Evolutionary conservation across 768 basidiomycete species (phyloP).

Genomic region (Boletales sp.): DNA sequence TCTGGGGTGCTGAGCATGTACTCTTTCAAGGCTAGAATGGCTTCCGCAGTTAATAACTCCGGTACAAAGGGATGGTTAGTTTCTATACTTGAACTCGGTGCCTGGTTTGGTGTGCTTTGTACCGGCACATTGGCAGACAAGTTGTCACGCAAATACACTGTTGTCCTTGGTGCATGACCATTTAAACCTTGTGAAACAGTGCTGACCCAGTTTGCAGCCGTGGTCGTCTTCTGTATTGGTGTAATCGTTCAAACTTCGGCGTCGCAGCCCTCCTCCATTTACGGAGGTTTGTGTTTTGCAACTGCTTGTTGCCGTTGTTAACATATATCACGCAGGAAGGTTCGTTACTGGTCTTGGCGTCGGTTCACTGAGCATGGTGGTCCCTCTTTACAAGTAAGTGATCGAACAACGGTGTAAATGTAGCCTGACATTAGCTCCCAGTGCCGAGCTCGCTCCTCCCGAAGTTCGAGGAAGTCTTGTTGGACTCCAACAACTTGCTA

Average conservation of each 20-base stretch:
- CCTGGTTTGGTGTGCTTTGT: conserved; percentile 71
- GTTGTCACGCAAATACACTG: conserved; percentile 71
- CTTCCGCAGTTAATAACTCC: conserved; percentile 46
- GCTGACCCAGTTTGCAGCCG: conserved; percentile 37
- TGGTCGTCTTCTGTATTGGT: conserved; percentile 61
- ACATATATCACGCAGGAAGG: conserved; percentile 37
- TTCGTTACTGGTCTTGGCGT: conserved; percentile 80
- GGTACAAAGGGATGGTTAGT: conserved; percentile 69
- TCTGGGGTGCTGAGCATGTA: conserved; percentile 66
- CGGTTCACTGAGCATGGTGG: conserved; percentile 78
- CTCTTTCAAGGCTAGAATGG: conserved; percentile 54
- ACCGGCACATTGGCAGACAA: conserved; percentile 73
- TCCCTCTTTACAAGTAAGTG: conserved; percentile 66
- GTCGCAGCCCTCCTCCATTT: conserved; percentile 56
- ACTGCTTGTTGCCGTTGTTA: not conserved
- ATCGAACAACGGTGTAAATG: not conserved
- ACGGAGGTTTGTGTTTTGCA: conserved; percentile 42
- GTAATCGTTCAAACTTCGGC: conserved; percentile 72
- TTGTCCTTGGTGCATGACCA: conserved; percentile 45
- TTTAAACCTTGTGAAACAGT: not conserved
- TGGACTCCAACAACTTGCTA: conserved; percentile 78
- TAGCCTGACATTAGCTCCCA: not conserved
- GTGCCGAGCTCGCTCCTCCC: conserved; percentile 64
- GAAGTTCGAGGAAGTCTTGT: conserved; percentile 81
- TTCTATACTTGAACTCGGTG: conserved; percentile 69